These are phyloP conservation scores for Xylaria sp. DNA, from an alignment of 2,329 filamentous ascomycete species.

Conservation along the genomic window DNA sequence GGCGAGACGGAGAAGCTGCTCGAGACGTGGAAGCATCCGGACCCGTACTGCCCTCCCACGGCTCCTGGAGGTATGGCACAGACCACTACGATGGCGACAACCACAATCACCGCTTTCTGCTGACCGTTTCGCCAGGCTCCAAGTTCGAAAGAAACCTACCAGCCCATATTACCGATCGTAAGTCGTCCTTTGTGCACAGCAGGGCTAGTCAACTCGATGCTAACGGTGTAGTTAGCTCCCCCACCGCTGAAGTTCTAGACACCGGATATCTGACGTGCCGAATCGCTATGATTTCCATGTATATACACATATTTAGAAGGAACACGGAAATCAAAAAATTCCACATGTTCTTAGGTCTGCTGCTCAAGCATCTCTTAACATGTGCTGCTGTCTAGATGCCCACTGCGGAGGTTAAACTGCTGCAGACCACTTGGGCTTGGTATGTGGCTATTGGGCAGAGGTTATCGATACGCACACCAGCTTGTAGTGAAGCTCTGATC, in stretches of 20 bases:
- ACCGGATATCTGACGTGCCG: conserved; percentile 9
- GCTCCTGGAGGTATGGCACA: conserved; percentile 79
- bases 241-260: conserved; percentile 52
- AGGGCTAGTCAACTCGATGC: conserved; percentile 3
- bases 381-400: no score
- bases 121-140: conserved; percentile 61
- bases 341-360: conserved; percentile 1
- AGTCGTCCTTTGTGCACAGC: conserved; percentile 44
- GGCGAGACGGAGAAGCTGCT: conserved; percentile 86
- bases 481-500: no score
- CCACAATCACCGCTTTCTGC: conserved; percentile 9
- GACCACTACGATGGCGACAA: not conserved
- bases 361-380: not conserved
- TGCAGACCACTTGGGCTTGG: no score
- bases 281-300: conserved; percentile 30
- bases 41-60: conserved; percentile 86
- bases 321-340: conserved; percentile 4
- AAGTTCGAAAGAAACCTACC: conserved; percentile 96
- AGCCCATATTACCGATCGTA: conserved; percentile 77
- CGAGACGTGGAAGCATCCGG: conserved; percentile 95
- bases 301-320: conserved; percentile 38
- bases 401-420: no score
- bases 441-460: no score
- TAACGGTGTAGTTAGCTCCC: conserved; percentile 45
- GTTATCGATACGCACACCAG: no score